Evolutionary conservation across 345 rosid species (phyloP), one percentile per base, ranked within the genome.

Genomic region (Arabis hirsuta): DNA sequence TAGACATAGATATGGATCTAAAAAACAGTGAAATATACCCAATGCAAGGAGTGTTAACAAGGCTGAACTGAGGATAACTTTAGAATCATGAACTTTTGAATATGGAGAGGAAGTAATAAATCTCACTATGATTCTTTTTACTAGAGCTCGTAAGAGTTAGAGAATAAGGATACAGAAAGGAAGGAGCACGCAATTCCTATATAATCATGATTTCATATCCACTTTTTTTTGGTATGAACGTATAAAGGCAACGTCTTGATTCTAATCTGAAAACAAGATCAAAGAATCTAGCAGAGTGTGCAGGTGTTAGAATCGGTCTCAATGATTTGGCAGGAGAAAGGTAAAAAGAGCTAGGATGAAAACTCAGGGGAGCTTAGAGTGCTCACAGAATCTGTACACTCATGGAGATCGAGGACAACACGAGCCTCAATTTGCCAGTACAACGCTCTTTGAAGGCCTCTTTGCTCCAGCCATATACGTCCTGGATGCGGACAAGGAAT

Each of bases 361-460:
- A 29, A 48, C 5, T 1, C 12, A 36, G 11, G 16, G 2, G 14
- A 22, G 66, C 13, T 26, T 44, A 66, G 42, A 70, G 65, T 54
- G 45, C 85, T 84, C 80, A 91, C 97, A 32, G 93, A 87, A 68
- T 82, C 70, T 36, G 73, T 78, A 67, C 81, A 71, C 71, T 95
- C 97, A 74, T 84, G 89, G 44, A 95, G 97, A 81, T 95, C 97
- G 66, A 95, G 85, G 32, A 91, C 97, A 31, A 95, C 99, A 58
- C 90, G 96, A 76, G 99, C 96, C 80, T 95, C 97, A n/a, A 94
- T 94, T 67, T 91, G 98, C 97, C 98, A 91, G 55, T 95, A 95
- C 13, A 95, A 80, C 4, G 96, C 90, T 78, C 91, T 87, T 78
- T 95, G 99, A 65, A 91, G 74, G 13, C 98, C 98, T 76, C 96